Evolutionary conservation across 2,329 filamentous ascomycete genomes (phyloP).

Genomic region (Penicillium griseofulvum): DNA sequence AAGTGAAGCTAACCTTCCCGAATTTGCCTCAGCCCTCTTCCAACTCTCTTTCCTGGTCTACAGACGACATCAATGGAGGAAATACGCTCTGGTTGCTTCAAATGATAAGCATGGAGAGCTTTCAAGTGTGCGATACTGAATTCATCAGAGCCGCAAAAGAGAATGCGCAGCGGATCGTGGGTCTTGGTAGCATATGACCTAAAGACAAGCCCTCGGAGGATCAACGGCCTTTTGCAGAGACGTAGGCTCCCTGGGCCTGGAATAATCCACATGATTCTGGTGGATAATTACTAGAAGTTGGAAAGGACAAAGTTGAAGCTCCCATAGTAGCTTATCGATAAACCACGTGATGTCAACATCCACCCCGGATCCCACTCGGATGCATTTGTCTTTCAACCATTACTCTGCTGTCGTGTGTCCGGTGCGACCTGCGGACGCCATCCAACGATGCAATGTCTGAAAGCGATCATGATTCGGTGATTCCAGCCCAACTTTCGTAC

Average conservation of each 20-base stretch:
- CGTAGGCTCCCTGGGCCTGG: slow-evolving; percentile 22
- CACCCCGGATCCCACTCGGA: slow-evolving; percentile 19
- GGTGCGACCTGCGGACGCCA: slow-evolving; percentile 8
- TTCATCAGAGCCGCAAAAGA: slow-evolving; percentile 91
- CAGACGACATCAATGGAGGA: slow-evolving; percentile 82
- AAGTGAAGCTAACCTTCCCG: slow-evolving; percentile 58
- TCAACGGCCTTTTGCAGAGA: slow-evolving; percentile 19
- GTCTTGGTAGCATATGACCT: slow-evolving; percentile 32
- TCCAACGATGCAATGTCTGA: slow-evolving; percentile 39
- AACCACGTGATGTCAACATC: slow-evolving; percentile 38
- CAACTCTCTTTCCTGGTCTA: slow-evolving; percentile 72
- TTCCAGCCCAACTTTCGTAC: slow-evolving; percentile 83
- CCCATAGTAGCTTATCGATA: slow-evolving; percentile 23
- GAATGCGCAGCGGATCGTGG: slow-evolving; percentile 66
- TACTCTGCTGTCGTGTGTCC: slow-evolving; percentile 11
- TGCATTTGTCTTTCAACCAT: slow-evolving; percentile 5
- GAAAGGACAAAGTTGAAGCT: slow-evolving; percentile 7
- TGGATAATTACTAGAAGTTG: background rate
- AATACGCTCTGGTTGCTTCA: slow-evolving; percentile 55
- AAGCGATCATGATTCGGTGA: slow-evolving; percentile 43
- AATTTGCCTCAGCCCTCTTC: slow-evolving; percentile 69
- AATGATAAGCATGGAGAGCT: slow-evolving; percentile 64
- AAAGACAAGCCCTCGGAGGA: slow-evolving; percentile 9
- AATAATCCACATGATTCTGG: slow-evolving; percentile 26
- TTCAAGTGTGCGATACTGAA: slow-evolving; percentile 79